These are phyloP conservation scores for Wickerhamomyces sp. DNA, from an alignment of 1,139 yeast genomes.

Conservation along the genomic window DNA sequence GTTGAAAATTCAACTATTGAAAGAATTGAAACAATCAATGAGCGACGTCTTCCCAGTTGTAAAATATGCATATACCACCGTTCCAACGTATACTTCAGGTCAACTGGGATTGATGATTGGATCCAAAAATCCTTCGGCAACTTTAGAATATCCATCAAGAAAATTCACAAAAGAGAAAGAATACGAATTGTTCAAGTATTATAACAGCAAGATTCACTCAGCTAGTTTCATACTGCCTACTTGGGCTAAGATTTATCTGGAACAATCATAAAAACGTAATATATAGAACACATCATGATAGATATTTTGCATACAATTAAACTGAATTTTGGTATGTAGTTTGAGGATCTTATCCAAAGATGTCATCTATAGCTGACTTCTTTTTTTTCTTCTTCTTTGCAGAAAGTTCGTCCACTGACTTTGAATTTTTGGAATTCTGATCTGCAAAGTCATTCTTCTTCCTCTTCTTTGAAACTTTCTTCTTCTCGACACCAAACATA, in stretches of 20 bases:
- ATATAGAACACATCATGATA: no score
- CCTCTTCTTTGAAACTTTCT: slow-evolving; percentile 8
- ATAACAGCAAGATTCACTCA: slow-evolving; percentile 64
- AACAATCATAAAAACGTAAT: no score
- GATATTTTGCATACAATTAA: background rate
- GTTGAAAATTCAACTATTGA: slow-evolving; percentile 71
- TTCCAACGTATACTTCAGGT: slow-evolving; percentile 96
- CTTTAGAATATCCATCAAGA: slow-evolving; percentile 55
- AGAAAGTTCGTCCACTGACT: no score
- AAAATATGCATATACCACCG: slow-evolving; percentile 79
- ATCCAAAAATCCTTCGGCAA: slow-evolving; percentile 48
- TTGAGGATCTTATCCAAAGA: slow-evolving; percentile 39
- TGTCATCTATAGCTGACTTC: slow-evolving; percentile 51
- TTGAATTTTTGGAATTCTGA: slow-evolving; percentile 26
- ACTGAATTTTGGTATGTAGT: background rate
- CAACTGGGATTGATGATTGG: slow-evolving; percentile 88
- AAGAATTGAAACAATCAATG: slow-evolving; percentile 56
- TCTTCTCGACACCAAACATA: background rate
- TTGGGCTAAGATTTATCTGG: slow-evolving; percentile 56
- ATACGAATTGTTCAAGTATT: slow-evolving; percentile 56
- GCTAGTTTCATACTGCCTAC: slow-evolving; percentile 84
- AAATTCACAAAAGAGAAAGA: slow-evolving; percentile 44
- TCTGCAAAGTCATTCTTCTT: slow-evolving; percentile 4
- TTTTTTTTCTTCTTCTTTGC: slow-evolving; percentile 40
- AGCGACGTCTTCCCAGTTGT: slow-evolving; percentile 70